A percentile compares a stretch with the other conserved stretches of the same genome.
Conservation (phyloP, 2,329 filamentous ascomycete genomes). For the Geosmithia flava region DNA sequence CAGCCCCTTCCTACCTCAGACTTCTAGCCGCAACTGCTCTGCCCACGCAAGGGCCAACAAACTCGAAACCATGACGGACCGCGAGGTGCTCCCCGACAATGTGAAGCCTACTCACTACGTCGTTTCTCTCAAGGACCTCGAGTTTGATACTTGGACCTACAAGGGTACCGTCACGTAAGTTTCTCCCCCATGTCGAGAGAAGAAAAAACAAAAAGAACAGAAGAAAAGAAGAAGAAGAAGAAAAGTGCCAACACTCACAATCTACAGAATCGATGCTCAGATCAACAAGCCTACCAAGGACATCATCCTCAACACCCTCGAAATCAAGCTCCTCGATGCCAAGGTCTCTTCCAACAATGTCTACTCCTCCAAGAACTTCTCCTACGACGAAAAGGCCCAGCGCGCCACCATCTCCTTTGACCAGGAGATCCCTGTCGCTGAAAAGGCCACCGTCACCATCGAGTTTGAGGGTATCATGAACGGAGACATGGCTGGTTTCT, state of each 20-base stretch:
- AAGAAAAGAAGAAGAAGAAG: too few relatives aligned
- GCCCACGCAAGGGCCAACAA: slow-evolving; percentile 20
- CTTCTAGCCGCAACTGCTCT: slow-evolving; percentile 18
- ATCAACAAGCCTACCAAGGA: slow-evolving; percentile 61
- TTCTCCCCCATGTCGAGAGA: slow-evolving; percentile 1
- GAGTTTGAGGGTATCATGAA: slow-evolving; percentile 75
- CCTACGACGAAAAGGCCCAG: slow-evolving; percentile 75
- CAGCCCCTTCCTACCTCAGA: slow-evolving; percentile 9
- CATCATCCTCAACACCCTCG: slow-evolving; percentile 73
- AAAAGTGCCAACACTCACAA: slow-evolving; percentile 5
- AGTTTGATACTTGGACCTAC: slow-evolving; percentile 65
- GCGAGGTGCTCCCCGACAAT: slow-evolving; percentile 47
- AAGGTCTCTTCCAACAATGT: slow-evolving; percentile 50
- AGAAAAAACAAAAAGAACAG: too few relatives aligned
- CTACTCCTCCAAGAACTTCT: slow-evolving; percentile 49
- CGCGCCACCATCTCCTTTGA: slow-evolving; percentile 68
- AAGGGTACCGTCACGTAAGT: slow-evolving; percentile 61
- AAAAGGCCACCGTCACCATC: slow-evolving; percentile 55
- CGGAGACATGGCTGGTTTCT: slow-evolving; percentile 87
- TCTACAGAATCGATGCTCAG: slow-evolving; percentile 55
- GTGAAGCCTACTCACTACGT: slow-evolving; percentile 80
- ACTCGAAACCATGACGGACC: slow-evolving; percentile 36
- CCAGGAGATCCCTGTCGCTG: slow-evolving; percentile 54
- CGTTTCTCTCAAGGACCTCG: slow-evolving; percentile 68
- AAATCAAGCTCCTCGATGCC: slow-evolving; percentile 61